Evolutionary conservation across 257 asterid species (phyloP).

Genomic region (Rehmannia glutinosa): DNA sequence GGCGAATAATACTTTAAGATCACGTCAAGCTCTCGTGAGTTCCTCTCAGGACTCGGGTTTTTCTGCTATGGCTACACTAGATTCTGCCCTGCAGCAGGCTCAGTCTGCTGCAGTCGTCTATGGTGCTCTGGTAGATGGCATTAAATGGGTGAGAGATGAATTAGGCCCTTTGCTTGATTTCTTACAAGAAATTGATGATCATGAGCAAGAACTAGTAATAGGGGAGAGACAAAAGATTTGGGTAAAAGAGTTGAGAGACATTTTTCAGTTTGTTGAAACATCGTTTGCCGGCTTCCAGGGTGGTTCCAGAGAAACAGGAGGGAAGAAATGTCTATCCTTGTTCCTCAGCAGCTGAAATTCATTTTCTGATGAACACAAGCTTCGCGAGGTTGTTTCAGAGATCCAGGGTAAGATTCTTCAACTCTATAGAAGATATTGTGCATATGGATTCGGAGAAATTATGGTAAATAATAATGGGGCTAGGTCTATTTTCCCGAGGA

Average conservation of each 20-base stretch:
- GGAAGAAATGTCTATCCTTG: too few relatives aligned
- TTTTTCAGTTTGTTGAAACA: background rate
- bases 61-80: background rate
- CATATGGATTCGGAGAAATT: background rate
- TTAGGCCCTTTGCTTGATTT: background rate
- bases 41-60: background rate
- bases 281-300: background rate
- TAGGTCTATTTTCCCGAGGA: background rate
- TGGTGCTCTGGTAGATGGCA: background rate
- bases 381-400: background rate
- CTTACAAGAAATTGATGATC: background rate
- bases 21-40: too few relatives aligned
- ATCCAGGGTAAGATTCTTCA: background rate
- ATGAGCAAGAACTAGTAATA: background rate
- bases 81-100: background rate
- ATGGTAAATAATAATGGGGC: background rate
- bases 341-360: background rate
- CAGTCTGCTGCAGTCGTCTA: too few relatives aligned
- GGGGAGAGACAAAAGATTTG: background rate
- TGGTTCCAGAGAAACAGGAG: too few relatives aligned
- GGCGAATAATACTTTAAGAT: too few relatives aligned
- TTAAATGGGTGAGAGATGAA: constrained; percentile 3
- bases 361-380: background rate
- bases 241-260: background rate
- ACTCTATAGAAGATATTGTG: background rate